Evolutionary conservation across 768 basidiomycete species (phyloP).

Genomic region (Cyclocybe cylindracea): DNA sequence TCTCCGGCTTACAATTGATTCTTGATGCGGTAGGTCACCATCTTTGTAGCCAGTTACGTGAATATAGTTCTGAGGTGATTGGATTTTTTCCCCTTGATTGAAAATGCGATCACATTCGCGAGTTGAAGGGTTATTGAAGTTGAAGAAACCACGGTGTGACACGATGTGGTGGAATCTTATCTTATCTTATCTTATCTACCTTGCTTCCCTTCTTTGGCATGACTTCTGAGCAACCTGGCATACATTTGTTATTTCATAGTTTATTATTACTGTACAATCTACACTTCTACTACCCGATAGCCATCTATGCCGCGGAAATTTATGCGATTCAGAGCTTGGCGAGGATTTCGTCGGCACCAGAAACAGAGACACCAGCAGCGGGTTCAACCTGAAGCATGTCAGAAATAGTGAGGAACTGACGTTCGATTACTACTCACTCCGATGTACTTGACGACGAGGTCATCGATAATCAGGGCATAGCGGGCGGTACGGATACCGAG

Average conservation of each 20-base stretch:
- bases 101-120: too few species aligned
- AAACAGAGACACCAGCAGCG: constrained; percentile 51
- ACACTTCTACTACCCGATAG: not conserved
- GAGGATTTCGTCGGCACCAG: constrained; percentile 60
- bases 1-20: too few species aligned
- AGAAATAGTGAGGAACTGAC: not conserved
- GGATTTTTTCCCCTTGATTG: too few species aligned
- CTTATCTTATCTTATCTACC: too few species aligned
- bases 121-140: too few species aligned
- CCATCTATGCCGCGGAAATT: not conserved
- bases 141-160: too few species aligned
- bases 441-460: constrained; percentile 69
- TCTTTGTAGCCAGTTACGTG: too few species aligned
- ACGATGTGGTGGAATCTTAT: too few species aligned
- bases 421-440: constrained; percentile 38
- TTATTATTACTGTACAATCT: constrained; percentile 3
- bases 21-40: too few species aligned
- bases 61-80: too few species aligned
- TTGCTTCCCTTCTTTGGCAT: too few species aligned
- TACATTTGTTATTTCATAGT: not conserved
- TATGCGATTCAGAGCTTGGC: constrained; percentile 35
- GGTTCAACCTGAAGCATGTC: constrained; percentile 45
- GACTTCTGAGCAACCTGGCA: too few species aligned
- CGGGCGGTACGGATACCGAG: constrained; percentile 61
- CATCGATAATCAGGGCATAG: constrained; percentile 67